Evolutionary conservation across 371 early-diverging fungal species (phyloP).

Genomic region (Fennellomyces sp.): DNA sequence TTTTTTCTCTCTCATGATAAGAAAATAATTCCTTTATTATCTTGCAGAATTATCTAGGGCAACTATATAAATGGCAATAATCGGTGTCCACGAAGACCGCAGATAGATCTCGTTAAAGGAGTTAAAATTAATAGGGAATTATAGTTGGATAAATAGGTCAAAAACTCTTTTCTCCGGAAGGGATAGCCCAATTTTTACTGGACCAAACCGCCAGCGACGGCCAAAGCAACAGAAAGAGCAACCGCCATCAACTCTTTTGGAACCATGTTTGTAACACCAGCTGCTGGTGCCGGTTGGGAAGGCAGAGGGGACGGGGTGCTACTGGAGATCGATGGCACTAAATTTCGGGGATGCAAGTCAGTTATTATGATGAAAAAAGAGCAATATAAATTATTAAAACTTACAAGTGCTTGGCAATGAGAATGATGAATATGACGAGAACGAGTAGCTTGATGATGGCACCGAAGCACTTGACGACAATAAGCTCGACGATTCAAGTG

Average conservation of each 20-base stretch:
- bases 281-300: not conserved
- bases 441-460: conserved; percentile 4
- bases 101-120: not conserved
- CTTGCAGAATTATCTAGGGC: not conserved
- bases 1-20: too few relatives aligned
- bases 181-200: not conserved
- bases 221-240: not conserved
- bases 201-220: not conserved
- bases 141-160: not conserved
- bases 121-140: not conserved
- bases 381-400: not conserved
- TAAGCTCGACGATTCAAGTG: conserved; percentile 5
- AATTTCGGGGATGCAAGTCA: too few relatives aligned
- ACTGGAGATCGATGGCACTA: not conserved
- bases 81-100: too few relatives aligned
- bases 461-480: conserved; percentile 2
- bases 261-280: not conserved
- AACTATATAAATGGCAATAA: too few relatives aligned
- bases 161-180: too few relatives aligned
- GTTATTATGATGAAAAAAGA: not conserved
- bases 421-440: conserved; percentile 1
- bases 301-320: not conserved
- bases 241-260: conserved; percentile 4
- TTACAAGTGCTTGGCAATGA: conserved; percentile 6
- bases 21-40: not conserved